A percentile compares a stretch with the other conserved stretches of the same genome.
Conservation (phyloP, 1,139 yeast species). For the Candida sp. region DNA sequence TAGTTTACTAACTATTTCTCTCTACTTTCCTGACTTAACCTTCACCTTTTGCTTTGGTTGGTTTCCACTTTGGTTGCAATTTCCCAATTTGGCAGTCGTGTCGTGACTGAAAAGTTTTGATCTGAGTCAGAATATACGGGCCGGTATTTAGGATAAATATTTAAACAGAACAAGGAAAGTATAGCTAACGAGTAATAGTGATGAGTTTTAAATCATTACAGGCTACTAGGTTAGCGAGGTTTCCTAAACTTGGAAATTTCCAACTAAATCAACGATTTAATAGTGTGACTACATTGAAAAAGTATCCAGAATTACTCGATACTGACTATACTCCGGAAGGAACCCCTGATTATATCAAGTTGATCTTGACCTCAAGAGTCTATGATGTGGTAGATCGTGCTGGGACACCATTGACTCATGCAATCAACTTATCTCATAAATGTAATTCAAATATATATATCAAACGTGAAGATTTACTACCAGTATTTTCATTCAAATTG, state of each 20-base stretch:
- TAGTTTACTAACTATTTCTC: too few species aligned
- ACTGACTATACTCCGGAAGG: slow-evolving; percentile 57
- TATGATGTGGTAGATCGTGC: slow-evolving; percentile 81
- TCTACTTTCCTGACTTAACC: too few species aligned
- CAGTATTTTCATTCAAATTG: slow-evolving; percentile 93
- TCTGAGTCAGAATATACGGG: background rate
- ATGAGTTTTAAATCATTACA: background rate
- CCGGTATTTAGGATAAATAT: background rate
- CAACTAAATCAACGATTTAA: background rate
- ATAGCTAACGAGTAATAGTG: background rate
- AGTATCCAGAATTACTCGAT: slow-evolving; percentile 47
- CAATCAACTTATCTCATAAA: slow-evolving; percentile 70
- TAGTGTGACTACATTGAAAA: slow-evolving; percentile 4
- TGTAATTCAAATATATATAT: slow-evolving; percentile 69
- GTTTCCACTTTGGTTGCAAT: background rate
- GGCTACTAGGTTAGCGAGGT: background rate
- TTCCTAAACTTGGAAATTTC: background rate
- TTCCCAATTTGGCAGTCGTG: background rate
- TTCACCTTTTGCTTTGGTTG: too few species aligned
- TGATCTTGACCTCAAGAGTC: slow-evolving; percentile 87
- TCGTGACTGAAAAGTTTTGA: slow-evolving; percentile 1
- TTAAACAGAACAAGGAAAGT: background rate
- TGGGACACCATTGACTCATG: slow-evolving; percentile 82
- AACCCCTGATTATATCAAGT: slow-evolving; percentile 89
- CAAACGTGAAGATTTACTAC: slow-evolving; percentile 90